These are phyloP conservation scores for Nannizzia gypsea DNA, from an alignment of 2,329 filamentous ascomycete genomes.

Conservation along the genomic window DNA sequence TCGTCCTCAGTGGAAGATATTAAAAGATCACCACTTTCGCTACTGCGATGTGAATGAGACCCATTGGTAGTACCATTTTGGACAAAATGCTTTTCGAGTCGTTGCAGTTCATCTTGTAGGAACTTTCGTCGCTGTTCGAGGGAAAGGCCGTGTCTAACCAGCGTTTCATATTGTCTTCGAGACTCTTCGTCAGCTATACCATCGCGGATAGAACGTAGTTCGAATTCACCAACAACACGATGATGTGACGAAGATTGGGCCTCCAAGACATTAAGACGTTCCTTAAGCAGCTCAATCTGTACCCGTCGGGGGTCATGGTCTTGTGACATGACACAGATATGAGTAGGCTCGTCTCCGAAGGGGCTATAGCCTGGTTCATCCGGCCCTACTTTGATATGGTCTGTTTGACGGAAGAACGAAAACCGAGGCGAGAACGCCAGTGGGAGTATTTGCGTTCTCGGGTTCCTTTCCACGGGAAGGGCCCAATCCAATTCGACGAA, in stretches of 20 bases:
- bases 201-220: constrained; percentile 49
- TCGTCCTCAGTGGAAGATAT: constrained; percentile 54
- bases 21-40: constrained; percentile 41
- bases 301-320: constrained; percentile 81
- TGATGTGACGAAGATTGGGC: constrained; percentile 66
- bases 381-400: constrained; percentile 64
- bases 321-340: constrained; percentile 88
- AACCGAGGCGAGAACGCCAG: constrained; percentile 87
- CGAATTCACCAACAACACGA: constrained; percentile 60
- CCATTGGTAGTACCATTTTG: constrained; percentile 14
- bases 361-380: constrained; percentile 73
- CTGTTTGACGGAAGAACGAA: constrained; percentile 94
- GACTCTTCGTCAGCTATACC: constrained; percentile 38
- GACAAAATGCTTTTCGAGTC: constrained; percentile 31
- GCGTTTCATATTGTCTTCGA: constrained; percentile 37
- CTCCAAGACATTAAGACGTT: constrained; percentile 65
- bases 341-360: constrained; percentile 86
- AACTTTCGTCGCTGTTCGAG: constrained; percentile 49
- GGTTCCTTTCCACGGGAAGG: constrained; percentile 75
- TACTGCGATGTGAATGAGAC: constrained; percentile 39
- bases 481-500: constrained; percentile 98
- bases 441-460: constrained; percentile 86
- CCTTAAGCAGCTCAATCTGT: constrained; percentile 72
- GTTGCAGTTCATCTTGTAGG: constrained; percentile 46
- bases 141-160: constrained; percentile 46